Conservation (phyloP, 768 basidiomycete species). For the Lactifluus hygrophoroides region DNA sequence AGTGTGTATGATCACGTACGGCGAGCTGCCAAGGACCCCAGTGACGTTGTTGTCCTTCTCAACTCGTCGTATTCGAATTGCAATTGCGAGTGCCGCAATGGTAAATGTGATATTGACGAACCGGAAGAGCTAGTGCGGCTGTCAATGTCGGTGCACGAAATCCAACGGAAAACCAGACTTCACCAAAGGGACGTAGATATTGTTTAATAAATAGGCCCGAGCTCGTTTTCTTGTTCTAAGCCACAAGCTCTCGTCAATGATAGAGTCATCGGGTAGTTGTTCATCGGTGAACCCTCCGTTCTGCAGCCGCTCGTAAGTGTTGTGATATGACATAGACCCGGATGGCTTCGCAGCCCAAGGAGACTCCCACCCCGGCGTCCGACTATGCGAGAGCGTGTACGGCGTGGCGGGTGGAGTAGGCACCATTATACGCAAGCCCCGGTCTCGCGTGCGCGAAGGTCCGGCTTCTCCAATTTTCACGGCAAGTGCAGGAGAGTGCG, state of each 20-base stretch:
- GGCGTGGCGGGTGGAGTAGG: constrained; percentile 29
- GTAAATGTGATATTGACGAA: constrained; percentile 80
- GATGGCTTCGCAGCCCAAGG: constrained; percentile 50
- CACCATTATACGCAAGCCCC: constrained; percentile 26
- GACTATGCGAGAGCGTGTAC: constrained; percentile 46
- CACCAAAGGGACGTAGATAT: constrained; percentile 74
- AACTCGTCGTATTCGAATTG: constrained; percentile 58
- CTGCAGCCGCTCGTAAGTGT: constrained; percentile 11
- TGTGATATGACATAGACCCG: neutral
- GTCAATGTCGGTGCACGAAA: neutral
- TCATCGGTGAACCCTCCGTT: constrained; percentile 1
- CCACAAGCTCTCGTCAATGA: constrained; percentile 21
- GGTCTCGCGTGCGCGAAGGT: constrained; percentile 11
- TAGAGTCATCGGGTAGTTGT: constrained; percentile 6
- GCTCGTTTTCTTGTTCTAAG: constrained; percentile 39
- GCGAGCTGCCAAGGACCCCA: constrained; percentile 77
- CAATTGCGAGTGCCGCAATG: constrained; percentile 67
- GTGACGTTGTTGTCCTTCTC: constrained; percentile 44
- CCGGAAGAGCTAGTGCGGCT: constrained; percentile 57
- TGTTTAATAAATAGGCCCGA: constrained; percentile 60
- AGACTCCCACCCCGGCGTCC: constrained; percentile 58
- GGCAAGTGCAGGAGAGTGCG: constrained; percentile 5
- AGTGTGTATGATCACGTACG: neutral
- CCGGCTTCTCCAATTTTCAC: constrained; percentile 23
- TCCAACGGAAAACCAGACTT: constrained; percentile 20